A percentile compares a stretch with the other conserved stretches of the same genome.
Evolutionary conservation across 2,329 filamentous ascomycete genomes (phyloP).

Genomic region (Penicillium olsonii): DNA sequence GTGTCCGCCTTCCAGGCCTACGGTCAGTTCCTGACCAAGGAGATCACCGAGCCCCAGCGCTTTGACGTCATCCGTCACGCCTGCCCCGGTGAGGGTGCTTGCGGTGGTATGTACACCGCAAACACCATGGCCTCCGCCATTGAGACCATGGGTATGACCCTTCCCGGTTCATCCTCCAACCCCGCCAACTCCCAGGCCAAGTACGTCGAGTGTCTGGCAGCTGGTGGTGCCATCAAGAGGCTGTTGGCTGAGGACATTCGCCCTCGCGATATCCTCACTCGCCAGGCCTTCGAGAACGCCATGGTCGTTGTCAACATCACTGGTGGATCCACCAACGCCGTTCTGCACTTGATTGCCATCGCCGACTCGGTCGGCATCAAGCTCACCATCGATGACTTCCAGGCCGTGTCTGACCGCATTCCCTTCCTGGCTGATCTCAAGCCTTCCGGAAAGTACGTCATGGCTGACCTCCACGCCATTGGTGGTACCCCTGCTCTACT

Average conservation of each 20-base stretch:
- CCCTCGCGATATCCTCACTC: constrained; percentile 76
- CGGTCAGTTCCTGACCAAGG: constrained; percentile 87
- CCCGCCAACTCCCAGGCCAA: constrained; percentile 74
- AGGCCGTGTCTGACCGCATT: constrained; percentile 74
- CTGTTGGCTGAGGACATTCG: constrained; percentile 75
- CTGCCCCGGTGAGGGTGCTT: constrained; percentile 80
- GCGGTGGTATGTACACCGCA: constrained; percentile 82
- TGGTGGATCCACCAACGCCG: constrained; percentile 82
- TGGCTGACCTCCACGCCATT: constrained; percentile 59
- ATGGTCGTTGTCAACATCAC: constrained; percentile 83
- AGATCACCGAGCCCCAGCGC: constrained; percentile 86
- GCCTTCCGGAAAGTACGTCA: constrained; percentile 69
- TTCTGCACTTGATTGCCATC: constrained; percentile 81
- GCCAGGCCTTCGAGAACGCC: constrained; percentile 79
- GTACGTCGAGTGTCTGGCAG: constrained; percentile 68
- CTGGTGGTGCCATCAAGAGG: constrained; percentile 73
- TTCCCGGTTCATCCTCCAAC: constrained; percentile 80
- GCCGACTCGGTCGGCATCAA: constrained; percentile 79
- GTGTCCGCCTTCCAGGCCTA: constrained; percentile 98
- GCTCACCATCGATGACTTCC: constrained; percentile 84
- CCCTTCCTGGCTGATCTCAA: constrained; percentile 82
- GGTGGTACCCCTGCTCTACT: constrained; percentile 60
- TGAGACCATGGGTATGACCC: constrained; percentile 72
- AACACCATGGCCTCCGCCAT: constrained; percentile 77
- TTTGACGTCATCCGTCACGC: constrained; percentile 94